Base-by-base conservation (phyloP, 306 rosid genomes). In the Castanopsis chinensis region DNA sequence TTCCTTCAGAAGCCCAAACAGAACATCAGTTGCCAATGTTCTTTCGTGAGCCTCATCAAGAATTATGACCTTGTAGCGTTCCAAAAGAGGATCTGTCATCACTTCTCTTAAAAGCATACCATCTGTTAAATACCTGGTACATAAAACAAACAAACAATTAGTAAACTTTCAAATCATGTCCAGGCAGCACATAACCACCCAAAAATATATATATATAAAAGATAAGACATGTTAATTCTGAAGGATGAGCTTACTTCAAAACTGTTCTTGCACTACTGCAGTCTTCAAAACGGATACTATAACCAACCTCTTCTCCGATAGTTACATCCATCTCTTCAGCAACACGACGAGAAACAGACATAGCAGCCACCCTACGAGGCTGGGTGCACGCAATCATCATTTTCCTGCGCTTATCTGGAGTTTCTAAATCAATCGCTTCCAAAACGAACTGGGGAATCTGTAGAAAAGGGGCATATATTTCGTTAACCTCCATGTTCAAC, bases 291-390 rank as follows among this genome's bases (percentile, higher is more conserved):
- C 97, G 91, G 78, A 92, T 92, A 84, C 97, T 94, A 77, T 94
- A 94, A 91, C 99, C 99, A 69, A 94, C 99, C 88, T 94, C 99
- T 81, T 94, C 99, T 32, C 99, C 99, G 15, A 94, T 94, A 73
- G 78, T 84, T n/a, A 94, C 99, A 61, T 94, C 97, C 99, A 94
- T 94, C 91, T 94, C 99, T 82, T 94, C 97, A 12, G 99, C 99
- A 75, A 94, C 99, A 83, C 97, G 97, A 55, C 91, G 79, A 28
- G 99, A 94, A 74, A 94, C 99, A 72, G 99, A 94, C 97, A 94
- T 94, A 8, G 99, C 99, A 81, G 97, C 97, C 88, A 92, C 99
- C 73, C 99, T 87, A 52, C 99, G 95, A 32, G 99, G 99, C 73
- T 94, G 97, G 69, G 99, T 94, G 67, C 99, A 94, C 7, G 95